Percentiles rank a stretch among this genome's conserved stretches.
Conservation (phyloP, 768 basidiomycete genomes). For the Dictyophora rubrovolvata region DNA sequence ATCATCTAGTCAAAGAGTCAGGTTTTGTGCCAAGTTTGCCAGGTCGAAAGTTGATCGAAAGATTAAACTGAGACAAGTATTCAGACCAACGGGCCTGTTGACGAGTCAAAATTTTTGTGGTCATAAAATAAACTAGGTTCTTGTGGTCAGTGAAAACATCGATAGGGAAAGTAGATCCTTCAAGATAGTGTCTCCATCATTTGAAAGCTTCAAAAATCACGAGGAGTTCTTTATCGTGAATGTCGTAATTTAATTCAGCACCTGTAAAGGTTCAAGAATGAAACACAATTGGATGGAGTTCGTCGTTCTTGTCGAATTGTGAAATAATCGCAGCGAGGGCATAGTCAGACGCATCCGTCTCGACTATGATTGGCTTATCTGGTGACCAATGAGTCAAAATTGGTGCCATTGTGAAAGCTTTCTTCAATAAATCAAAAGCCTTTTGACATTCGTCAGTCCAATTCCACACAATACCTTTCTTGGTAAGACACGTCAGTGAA, state of each 20-base stretch:
- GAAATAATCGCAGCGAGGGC: neutral
- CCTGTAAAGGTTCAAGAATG: neutral
- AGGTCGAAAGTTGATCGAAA: constrained; percentile 24
- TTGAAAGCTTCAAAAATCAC: constrained; percentile 29
- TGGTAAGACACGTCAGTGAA: constrained; percentile 21
- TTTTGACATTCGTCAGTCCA: constrained; percentile 18
- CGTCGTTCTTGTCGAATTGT: neutral
- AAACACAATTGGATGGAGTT: constrained; percentile 1
- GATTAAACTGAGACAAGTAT: constrained; percentile 28
- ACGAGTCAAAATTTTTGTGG: constrained; percentile 15
- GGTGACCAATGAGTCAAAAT: constrained; percentile 5
- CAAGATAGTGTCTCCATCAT: constrained; percentile 24
- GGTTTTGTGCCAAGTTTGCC: constrained; percentile 12
- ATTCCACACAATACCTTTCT: constrained; percentile 17
- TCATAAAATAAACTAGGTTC: constrained; percentile 16
- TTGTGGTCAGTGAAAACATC: neutral
- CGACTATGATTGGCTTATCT: neutral
- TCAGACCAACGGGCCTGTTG: constrained; percentile 26
- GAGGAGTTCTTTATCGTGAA: constrained; percentile 29
- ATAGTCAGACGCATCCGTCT: constrained; percentile 2
- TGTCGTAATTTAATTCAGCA: neutral
- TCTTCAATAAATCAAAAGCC: constrained; percentile 24
- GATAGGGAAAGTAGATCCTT: constrained; percentile 15
- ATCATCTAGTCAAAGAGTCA: constrained; percentile 17
- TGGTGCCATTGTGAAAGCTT: constrained; percentile 17